A percentile compares a stretch with the other conserved stretches of the same genome.
phyloP scores from a whole-genome alignment of 345 rosid species.

The Turritis glabra region DNA sequence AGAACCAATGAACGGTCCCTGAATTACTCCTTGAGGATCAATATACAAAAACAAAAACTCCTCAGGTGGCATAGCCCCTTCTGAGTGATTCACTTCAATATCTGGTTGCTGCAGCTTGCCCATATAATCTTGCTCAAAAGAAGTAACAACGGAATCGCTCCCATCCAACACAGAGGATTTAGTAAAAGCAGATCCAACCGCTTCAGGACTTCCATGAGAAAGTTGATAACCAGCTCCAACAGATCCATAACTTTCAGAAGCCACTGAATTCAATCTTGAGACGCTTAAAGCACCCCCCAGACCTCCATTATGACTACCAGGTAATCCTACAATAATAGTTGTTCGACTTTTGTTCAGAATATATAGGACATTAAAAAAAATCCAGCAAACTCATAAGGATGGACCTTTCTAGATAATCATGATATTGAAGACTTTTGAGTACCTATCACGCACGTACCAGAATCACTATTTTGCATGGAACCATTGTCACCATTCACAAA shows the following conservation, averaged over 20 bases:
- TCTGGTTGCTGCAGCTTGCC: conserved; percentile 32
- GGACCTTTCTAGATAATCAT: background rate
- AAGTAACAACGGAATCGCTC: conserved; percentile 25
- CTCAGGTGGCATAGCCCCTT: conserved; percentile 46
- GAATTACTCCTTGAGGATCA: conserved; percentile 85
- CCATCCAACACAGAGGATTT: conserved; percentile 35
- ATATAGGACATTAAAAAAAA: background rate
- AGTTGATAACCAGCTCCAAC: conserved; percentile 17
- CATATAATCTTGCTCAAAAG: conserved; percentile 40
- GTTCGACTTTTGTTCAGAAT: conserved; percentile 11
- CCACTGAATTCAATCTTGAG: conserved; percentile 12
- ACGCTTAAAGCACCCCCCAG: conserved; percentile 12
- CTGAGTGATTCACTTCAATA: conserved; percentile 25
- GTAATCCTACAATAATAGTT: conserved; percentile 27
- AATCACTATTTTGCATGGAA: conserved; percentile 15
- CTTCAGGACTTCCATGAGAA: conserved; percentile 32
- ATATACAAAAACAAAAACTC: conserved; percentile 68
- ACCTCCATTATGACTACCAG: conserved; percentile 17
- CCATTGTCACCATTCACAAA: conserved; percentile 11
- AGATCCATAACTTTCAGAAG: conserved; percentile 21
- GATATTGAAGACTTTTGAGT: background rate
- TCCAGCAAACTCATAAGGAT: background rate
- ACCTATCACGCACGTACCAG: conserved; percentile 17
- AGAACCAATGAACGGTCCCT: conserved; percentile 82
- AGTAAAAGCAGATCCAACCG: conserved; percentile 5